Evolutionary conservation across 345 rosid genomes (phyloP), one percentile per base, ranked within the genome.

Genomic region (Salix koriyanagi): DNA sequence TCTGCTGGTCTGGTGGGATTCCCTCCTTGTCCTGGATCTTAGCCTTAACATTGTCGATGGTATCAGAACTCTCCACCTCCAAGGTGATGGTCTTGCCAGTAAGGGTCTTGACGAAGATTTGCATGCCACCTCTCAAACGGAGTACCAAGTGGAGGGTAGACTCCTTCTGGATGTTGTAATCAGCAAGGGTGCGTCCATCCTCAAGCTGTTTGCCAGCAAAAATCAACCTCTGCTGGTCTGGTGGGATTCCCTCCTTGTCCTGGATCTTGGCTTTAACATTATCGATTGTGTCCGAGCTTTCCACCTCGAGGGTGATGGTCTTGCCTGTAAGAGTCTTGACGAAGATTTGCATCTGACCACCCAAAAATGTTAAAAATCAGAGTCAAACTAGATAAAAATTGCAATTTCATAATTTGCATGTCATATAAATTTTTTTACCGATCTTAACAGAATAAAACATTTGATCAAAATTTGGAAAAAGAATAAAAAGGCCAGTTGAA

Each of bases 21-120:
- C 86, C 86, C 14, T 84, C 86, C 79, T 84, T 84, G 56, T 84
- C 86, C 34, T 84, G 86, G 37, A 84, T 84, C 75, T 84, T 84
- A 4, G 82, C 80, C 21, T 84, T 84, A 0, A 84, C 84, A n/a
- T 84, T 84, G 30, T 84, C 86, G 23, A 84, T 81, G 44, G 86
- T 84, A 14, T 84, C 84, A 0, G 84, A 84, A 30, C 84, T 84
- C 62, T 84, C 86, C 37, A 84, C 84, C 75, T 84, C 86, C 1
- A 84, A 48, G 23, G 86, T 81, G 52, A 84, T 84, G 0, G 86
- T 84, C 75, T 84, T 84, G 2, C 86, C 86, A 1, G 86, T 84
- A 0, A 83, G 75, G 36, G 67, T 64, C 67, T 64, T 64, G 1
- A 61, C 65, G 13, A 61, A 61, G 32, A 61, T 61, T 9, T 61